Conservation (phyloP, 164 flowering plant species). For the Kalanchoe fedtschenkoi region DNA sequence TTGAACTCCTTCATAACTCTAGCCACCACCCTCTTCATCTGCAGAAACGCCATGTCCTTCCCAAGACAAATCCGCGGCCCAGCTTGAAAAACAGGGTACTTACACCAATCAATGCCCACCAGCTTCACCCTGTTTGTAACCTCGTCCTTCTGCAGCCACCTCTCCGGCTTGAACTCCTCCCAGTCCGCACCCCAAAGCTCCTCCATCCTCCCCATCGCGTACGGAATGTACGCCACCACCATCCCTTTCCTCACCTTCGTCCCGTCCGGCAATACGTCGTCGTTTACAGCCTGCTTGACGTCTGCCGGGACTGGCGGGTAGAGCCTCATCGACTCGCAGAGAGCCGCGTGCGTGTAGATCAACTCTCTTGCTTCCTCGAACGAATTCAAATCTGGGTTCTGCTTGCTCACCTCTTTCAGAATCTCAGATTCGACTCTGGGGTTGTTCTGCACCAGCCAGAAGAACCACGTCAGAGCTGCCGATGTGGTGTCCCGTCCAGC, state of each 20-base stretch:
- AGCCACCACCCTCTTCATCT: conserved; percentile 48
- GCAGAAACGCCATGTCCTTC: conserved; percentile 52
- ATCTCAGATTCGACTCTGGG: conserved; percentile 22
- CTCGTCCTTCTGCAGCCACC: conserved; percentile 35
- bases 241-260: conserved; percentile 34
- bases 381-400: conserved; percentile 2
- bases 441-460: conserved; percentile 25
- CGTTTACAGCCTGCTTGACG: conserved; percentile 23
- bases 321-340: conserved; percentile 46
- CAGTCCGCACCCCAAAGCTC: conserved; percentile 45
- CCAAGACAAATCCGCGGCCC: conserved; percentile 54
- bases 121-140: conserved; percentile 14
- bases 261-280: conserved; percentile 52
- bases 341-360: conserved; percentile 37
- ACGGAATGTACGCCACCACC: conserved; percentile 31
- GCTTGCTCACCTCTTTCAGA: conserved; percentile 19
- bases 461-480: conserved; percentile 38
- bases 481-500: conserved; percentile 50
- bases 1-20: conserved; percentile 28
- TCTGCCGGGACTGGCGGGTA: conserved; percentile 46
- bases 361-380: conserved; percentile 37
- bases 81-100: conserved; percentile 43
- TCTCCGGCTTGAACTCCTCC: conserved; percentile 38
- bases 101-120: conserved; percentile 17
- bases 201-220: conserved; percentile 60